Evolutionary conservation across 306 rosid genomes (phyloP), one percentile per base, ranked within the genome.

Genomic region (Ziziphus jujuba): DNA sequence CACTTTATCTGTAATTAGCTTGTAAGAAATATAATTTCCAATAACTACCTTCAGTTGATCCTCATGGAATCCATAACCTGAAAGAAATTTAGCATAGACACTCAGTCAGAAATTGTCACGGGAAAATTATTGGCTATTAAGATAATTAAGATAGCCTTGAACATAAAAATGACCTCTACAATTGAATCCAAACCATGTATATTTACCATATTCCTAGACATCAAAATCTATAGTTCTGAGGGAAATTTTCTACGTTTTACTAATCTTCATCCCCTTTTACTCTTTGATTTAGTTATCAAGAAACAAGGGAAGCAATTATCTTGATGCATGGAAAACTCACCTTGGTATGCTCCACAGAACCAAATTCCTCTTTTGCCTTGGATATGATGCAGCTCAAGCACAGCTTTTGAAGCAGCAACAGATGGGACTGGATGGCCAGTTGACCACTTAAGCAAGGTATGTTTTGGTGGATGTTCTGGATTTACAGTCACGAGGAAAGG

Each of bases 31-130:
- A 40, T 72, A 40, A 59, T 19, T 24, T 12, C 50, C n/a, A 59
- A 53, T 31, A n/a, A 14, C 35, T 59, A 89, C 96, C 98, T 92
- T 89, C 36, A 92, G 57, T 74, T 96, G 95, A 82, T 87, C 98
- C 75, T 92, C 98, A 66, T 89, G 98, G 81, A 89, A 92, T 43
- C 98, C 98, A 81, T 87, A 87, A 74, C 95, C 95, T 92, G 92
- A 78, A 75, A 60, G 70, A 66, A 24, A 35, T 40, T 31, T 38
- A 34, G 20, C 33, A 16, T 23, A 38, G 24, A 59, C 6, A 35
- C 24, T 75, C 40, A 65, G 20, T 48, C 7, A 14, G 54, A 49
- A 14, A 49, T 17, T 49, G 3, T 40, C 7, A 5, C 1, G 10
- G 44, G 11, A 10, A 38, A 38, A 38, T 5, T 38, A 38, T 38